Percentiles rank a stretch among this genome's conserved stretches.
These are phyloP conservation scores for Piromyces sp. DNA, from an alignment of 192 early-diverging fungal genomes.

Conservation along the genomic window DNA sequence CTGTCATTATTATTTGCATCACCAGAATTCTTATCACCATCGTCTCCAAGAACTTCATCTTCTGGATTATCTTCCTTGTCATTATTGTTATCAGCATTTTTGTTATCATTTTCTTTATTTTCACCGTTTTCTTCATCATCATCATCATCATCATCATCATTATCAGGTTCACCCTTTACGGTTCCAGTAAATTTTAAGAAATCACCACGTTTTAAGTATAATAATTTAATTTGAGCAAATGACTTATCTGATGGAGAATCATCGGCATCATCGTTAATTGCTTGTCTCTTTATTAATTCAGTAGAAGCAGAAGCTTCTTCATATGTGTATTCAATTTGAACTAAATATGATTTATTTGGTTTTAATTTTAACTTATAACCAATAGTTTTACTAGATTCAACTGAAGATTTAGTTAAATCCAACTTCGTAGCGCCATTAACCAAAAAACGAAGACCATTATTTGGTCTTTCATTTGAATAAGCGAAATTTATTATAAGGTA, in stretches of 20 bases:
- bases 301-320: too few species aligned
- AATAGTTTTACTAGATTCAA: neutral
- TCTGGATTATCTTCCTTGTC: too few species aligned
- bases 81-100: neutral
- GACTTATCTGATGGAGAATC: neutral
- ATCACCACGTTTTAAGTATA: neutral
- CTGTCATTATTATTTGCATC: neutral
- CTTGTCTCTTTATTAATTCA: neutral
- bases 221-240: neutral
- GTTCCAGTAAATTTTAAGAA: neutral
- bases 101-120: neutral
- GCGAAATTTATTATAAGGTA: neutral
- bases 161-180: neutral
- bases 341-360: neutral
- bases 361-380: neutral
- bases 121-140: neutral
- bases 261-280: neutral
- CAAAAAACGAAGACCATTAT: neutral
- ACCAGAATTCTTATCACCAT: too few species aligned
- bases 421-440: neutral
- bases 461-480: neutral
- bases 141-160: neutral
- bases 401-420: neutral
- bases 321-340: neutral
- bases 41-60: neutral